Conservation (phyloP, 345 rosid genomes). For the Psidium guajava region DNA sequence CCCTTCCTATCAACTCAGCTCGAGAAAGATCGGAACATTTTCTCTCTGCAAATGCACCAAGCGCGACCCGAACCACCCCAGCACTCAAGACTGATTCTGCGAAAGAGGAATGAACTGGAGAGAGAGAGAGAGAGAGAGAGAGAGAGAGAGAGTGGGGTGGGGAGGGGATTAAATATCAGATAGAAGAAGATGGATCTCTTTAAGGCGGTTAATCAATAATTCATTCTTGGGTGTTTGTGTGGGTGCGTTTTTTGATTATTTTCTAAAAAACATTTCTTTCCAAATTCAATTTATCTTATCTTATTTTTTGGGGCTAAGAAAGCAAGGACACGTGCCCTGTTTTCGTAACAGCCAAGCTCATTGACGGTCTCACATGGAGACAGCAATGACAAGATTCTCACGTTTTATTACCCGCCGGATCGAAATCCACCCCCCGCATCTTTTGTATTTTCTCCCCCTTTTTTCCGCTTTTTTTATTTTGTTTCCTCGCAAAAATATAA, state of each 20-base stretch:
- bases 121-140: neutral
- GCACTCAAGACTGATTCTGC: neutral
- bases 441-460: neutral
- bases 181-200: neutral
- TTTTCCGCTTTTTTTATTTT: neutral
- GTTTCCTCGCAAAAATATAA: too few relatives aligned
- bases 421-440: neutral
- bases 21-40: neutral
- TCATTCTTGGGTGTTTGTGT: neutral
- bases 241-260: neutral
- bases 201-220: conserved; percentile 18
- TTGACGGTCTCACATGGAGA: conserved; percentile 17
- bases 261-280: neutral
- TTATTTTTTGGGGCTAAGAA: neutral
- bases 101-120: neutral
- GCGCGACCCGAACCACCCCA: neutral
- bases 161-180: neutral
- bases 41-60: neutral
- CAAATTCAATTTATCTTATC: neutral
- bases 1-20: neutral
- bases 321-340: conserved; percentile 12
- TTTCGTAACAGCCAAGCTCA: conserved; percentile 3
- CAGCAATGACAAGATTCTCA: conserved; percentile 16
- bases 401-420: neutral
- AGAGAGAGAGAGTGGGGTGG: too few relatives aligned